Evolutionary conservation across 768 basidiomycete species (phyloP).

Genomic region (Lactarius indigo): DNA sequence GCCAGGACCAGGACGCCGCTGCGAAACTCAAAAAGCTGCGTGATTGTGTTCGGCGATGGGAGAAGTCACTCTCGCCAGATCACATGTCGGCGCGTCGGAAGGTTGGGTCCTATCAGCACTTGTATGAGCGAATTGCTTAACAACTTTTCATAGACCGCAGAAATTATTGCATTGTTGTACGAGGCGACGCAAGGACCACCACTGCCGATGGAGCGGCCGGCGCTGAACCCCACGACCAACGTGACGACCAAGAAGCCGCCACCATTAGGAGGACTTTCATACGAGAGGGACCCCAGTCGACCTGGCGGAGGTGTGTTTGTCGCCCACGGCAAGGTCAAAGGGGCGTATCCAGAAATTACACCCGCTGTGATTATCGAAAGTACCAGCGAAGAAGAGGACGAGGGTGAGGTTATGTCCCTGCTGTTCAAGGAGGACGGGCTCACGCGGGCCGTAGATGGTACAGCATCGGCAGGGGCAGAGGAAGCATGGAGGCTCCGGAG

Average conservation of each 20-base stretch:
- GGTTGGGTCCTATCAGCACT: constrained; percentile 44
- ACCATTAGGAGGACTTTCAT: constrained; percentile 52
- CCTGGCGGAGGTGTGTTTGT: constrained; percentile 89
- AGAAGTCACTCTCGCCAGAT: constrained; percentile 79
- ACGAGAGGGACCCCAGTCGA: constrained; percentile 72
- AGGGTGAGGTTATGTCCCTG: constrained; percentile 22
- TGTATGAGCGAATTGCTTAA: constrained; percentile 12
- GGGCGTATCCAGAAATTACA: constrained; percentile 41
- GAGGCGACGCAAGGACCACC: constrained; percentile 85
- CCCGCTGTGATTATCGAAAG: constrained; percentile 52
- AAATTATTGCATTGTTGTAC: constrained; percentile 88
- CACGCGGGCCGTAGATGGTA: constrained; percentile 17
- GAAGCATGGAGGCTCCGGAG: constrained; percentile 27
- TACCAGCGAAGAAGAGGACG: constrained; percentile 36
- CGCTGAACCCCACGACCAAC: constrained; percentile 77
- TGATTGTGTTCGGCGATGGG: constrained; percentile 86
- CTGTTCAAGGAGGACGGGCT: constrained; percentile 13
- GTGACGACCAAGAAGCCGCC: constrained; percentile 55
- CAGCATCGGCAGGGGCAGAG: constrained; percentile 9
- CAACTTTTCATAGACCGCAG: constrained; percentile 60
- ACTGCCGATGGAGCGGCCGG: constrained; percentile 48
- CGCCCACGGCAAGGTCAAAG: constrained; percentile 40
- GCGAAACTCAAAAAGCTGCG: constrained; percentile 73
- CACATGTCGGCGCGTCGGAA: constrained; percentile 95
- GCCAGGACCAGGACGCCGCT: constrained; percentile 73